phyloP scores from a whole-genome alignment of 108 stramenopile species.

The Skeletonema menzelii region DNA sequence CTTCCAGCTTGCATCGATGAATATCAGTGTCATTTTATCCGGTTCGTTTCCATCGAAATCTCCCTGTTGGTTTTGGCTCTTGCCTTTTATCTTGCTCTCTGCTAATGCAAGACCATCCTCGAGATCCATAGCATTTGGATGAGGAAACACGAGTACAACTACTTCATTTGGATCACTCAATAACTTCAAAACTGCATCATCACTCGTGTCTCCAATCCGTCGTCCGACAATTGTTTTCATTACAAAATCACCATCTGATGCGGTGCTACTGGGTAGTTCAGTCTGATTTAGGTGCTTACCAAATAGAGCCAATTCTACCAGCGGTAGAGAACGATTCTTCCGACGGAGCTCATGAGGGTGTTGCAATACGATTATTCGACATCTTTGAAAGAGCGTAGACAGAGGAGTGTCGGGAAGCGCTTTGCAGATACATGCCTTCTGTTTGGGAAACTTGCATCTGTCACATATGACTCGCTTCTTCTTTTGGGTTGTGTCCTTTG shows the following conservation, averaged over 20 bases:
- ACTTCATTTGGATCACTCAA: slow-evolving; percentile 40
- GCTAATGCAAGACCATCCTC: slow-evolving; percentile 37
- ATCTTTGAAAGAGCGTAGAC: slow-evolving; percentile 18
- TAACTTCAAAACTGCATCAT: slow-evolving; percentile 28
- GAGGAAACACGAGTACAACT: slow-evolving; percentile 43
- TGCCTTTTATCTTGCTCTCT: slow-evolving; percentile 10
- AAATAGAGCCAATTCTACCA: slow-evolving; percentile 63
- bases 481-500: not conserved
- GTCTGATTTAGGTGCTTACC: not conserved
- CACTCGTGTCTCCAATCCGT: slow-evolving; percentile 46
- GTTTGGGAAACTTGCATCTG: not conserved
- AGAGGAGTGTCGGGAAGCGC: slow-evolving; percentile 51
- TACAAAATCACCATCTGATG: slow-evolving; percentile 18
- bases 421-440: slow-evolving; percentile 57
- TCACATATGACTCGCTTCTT: not conserved
- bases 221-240: slow-evolving; percentile 50
- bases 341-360: slow-evolving; percentile 73
- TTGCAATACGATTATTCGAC: slow-evolving; percentile 60
- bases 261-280: not conserved
- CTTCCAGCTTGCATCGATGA: slow-evolving; percentile 85
- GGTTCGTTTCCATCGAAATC: not conserved
- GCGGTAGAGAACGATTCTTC: slow-evolving; percentile 72
- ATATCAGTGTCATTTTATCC: slow-evolving; percentile 46
- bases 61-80: slow-evolving; percentile 3
- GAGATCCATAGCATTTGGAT: slow-evolving; percentile 39